These are phyloP conservation scores for Rhynchosporium agropyri DNA, from an alignment of 2,329 filamentous ascomycete genomes.

Conservation along the genomic window DNA sequence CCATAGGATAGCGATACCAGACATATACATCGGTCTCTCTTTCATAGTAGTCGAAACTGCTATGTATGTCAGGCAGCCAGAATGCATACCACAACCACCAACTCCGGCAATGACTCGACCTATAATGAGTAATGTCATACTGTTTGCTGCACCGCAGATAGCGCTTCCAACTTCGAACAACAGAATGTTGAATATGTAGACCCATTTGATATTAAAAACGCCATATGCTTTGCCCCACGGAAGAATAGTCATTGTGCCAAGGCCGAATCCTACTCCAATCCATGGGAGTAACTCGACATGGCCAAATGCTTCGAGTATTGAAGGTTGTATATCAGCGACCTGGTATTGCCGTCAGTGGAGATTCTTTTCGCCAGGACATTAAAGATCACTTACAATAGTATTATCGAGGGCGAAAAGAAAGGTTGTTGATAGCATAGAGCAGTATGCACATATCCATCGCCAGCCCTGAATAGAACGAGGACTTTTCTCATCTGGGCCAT, in stretches of 20 bases:
- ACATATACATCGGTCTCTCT: constrained; percentile 44
- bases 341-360: constrained; percentile 48
- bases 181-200: constrained; percentile 30
- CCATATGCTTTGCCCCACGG: constrained; percentile 34
- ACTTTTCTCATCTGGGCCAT: too few relatives aligned
- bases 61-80: constrained; percentile 43
- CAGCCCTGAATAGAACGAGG: too few relatives aligned
- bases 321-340: constrained; percentile 48
- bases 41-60: constrained; percentile 38
- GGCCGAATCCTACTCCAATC: constrained; percentile 45
- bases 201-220: constrained; percentile 36
- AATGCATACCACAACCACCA: constrained; percentile 48
- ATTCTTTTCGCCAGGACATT: constrained; percentile 5
- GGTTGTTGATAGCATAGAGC: neutral
- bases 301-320: constrained; percentile 45
- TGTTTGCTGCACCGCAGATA: constrained; percentile 39
- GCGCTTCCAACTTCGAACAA: constrained; percentile 36
- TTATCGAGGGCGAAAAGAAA: constrained; percentile 7
- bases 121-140: constrained; percentile 48
- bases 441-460: neutral
- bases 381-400: constrained; percentile 8
- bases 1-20: constrained; percentile 41
- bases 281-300: constrained; percentile 47
- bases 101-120: constrained; percentile 48
- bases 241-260: constrained; percentile 41